phyloP scores from a whole-genome alignment of 225 moss, liverwort and hornwort genomes.

The Sphagnum contortum region DNA sequence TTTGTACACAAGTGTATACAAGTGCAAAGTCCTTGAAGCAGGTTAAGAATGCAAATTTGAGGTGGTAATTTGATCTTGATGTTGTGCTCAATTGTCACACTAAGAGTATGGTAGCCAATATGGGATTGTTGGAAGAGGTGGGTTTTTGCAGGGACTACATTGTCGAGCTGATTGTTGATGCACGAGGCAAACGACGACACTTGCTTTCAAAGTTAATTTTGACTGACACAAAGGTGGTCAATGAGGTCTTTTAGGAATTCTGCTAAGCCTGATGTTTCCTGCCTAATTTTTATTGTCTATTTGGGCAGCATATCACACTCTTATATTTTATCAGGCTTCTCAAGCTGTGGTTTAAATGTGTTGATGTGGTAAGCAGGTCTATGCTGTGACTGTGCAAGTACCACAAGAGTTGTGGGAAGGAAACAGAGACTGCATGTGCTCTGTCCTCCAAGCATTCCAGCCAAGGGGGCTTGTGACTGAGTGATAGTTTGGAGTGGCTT shows the following conservation, averaged over 20 bases:
- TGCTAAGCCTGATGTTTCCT: background rate
- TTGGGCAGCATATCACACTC: background rate
- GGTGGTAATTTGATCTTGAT: too few relatives aligned
- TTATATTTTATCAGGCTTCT: background rate
- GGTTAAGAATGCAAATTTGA: too few relatives aligned
- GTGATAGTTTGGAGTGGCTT: too few relatives aligned
- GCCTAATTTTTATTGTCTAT: background rate
- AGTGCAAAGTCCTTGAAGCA: background rate
- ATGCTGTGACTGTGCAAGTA: slow-evolving; percentile 38
- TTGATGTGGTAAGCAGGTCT: background rate
- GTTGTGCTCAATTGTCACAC: too few relatives aligned
- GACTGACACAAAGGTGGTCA: slow-evolving; percentile 36
- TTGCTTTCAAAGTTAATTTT: slow-evolving; percentile 35
- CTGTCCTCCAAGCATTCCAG: slow-evolving; percentile 5
- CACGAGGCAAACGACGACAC: slow-evolving; percentile 36
- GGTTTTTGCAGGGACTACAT: slow-evolving; percentile 23
- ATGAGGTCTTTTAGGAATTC: background rate
- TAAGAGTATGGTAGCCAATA: too few relatives aligned
- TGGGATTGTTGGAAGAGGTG: background rate
- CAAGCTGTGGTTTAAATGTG: background rate
- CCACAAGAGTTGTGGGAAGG: slow-evolving; percentile 39
- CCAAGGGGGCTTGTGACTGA: background rate
- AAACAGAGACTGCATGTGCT: slow-evolving; percentile 30
- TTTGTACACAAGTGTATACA: background rate
- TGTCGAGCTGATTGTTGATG: slow-evolving; percentile 24